These are phyloP conservation scores for Magnolia changhungtana DNA, from an alignment of 164 flowering plant genomes.

Conservation along the genomic window DNA sequence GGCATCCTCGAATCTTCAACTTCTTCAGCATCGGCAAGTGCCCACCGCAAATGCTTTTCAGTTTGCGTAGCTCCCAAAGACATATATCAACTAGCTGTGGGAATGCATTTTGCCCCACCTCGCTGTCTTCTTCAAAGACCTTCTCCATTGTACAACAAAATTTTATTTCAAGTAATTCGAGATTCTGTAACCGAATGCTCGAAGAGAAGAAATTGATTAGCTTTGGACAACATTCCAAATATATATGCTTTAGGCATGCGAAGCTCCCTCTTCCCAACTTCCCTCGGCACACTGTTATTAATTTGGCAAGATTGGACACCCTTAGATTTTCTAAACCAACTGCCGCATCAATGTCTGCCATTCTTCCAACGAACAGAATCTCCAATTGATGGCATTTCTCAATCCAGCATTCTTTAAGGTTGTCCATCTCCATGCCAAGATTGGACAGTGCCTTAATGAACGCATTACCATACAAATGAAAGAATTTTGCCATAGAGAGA, in stretches of 20 bases:
- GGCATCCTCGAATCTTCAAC: not conserved
- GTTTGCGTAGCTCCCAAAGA: not conserved
- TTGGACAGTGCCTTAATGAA: not conserved
- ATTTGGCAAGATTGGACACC: not conserved
- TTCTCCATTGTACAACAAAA: not conserved
- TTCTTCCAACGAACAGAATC: not conserved
- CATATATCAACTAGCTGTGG: not conserved
- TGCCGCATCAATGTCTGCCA: not conserved
- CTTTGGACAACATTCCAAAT: not conserved
- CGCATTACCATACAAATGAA: not conserved
- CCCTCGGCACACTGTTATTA: not conserved
- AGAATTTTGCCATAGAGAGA: not conserved
- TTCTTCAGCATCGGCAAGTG: not conserved
- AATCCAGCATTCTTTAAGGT: not conserved
- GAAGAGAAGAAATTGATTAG: not conserved
- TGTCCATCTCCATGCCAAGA: not conserved
- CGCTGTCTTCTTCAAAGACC: not conserved
- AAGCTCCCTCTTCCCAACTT: not conserved
- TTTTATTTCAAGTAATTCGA: not conserved
- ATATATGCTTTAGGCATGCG: not conserved
- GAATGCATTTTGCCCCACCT: not conserved
- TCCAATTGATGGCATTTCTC: not conserved
- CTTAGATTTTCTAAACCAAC: not conserved
- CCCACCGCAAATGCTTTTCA: not conserved
- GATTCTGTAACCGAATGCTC: not conserved